Conservation (phyloP, 192 early-diverging fungal genomes). For the Coemansia sp. region DNA sequence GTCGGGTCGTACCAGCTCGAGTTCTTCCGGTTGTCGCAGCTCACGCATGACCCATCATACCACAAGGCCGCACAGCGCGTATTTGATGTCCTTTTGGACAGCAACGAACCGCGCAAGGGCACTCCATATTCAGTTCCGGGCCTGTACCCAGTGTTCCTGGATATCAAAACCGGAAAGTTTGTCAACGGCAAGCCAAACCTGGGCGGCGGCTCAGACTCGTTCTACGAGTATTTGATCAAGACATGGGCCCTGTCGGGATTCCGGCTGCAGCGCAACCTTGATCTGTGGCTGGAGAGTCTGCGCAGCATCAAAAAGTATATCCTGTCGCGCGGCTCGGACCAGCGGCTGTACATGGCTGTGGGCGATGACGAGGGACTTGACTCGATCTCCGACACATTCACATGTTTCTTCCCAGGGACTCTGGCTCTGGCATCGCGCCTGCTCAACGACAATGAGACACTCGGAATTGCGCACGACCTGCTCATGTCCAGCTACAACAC, state of each 20-base stretch:
- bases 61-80: constrained; percentile 75
- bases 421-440: constrained; percentile 51
- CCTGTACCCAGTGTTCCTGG: constrained; percentile 76
- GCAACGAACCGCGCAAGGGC: constrained; percentile 43
- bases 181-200: constrained; percentile 65
- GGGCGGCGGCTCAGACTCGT: constrained; percentile 87
- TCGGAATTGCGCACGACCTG: constrained; percentile 41
- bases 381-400: constrained; percentile 54
- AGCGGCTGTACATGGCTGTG: constrained; percentile 52
- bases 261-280: constrained; percentile 45
- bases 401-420: constrained; percentile 52
- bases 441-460: constrained; percentile 36
- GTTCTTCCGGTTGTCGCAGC: constrained; percentile 81
- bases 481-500: constrained; percentile 46
- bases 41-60: constrained; percentile 78
- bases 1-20: constrained; percentile 65
- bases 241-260: constrained; percentile 78
- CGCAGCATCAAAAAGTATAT: constrained; percentile 48
- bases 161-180: constrained; percentile 53
- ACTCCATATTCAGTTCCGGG: constrained; percentile 55
- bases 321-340: constrained; percentile 44
- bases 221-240: constrained; percentile 95
- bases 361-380: constrained; percentile 51
- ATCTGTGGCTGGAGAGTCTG: constrained; percentile 53
- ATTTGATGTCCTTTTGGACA: constrained; percentile 48